phyloP scores from a whole-genome alignment of 441 rosid species.

The Arabidopsis hybrid region DNA sequence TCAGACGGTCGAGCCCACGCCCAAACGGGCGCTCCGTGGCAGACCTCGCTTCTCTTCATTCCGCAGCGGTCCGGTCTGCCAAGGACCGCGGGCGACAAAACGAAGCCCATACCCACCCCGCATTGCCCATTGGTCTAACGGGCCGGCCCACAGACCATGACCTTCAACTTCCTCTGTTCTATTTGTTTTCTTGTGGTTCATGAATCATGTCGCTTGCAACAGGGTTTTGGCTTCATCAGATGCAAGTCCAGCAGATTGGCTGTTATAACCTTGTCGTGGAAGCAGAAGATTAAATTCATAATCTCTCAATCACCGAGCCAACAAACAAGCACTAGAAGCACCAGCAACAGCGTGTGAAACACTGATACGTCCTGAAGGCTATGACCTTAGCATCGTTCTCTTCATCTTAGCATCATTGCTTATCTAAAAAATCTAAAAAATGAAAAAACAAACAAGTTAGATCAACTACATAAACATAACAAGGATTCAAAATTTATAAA shows the following conservation, averaged over 20 bases:
- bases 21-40: no score
- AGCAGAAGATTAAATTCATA: slow-evolving; percentile 50
- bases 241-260: slow-evolving; percentile 93
- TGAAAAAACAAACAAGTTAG: not conserved
- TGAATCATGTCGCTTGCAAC: no score
- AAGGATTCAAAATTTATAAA: not conserved
- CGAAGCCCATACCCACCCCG: no score
- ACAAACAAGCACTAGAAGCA: slow-evolving; percentile 71
- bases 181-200: no score
- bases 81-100: no score
- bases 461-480: slow-evolving; percentile 19
- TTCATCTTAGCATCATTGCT: slow-evolving; percentile 92
- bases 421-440: slow-evolving; percentile 73
- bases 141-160: no score
- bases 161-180: no score
- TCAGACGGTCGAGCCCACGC: no score
- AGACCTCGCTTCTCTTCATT: no score
- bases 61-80: no score
- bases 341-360: slow-evolving; percentile 75
- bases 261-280: slow-evolving; percentile 76
- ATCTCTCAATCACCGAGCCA: slow-evolving; percentile 11
- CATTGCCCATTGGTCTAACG: no score
- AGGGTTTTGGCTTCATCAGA: slow-evolving; percentile 44
- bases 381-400: slow-evolving; percentile 83
- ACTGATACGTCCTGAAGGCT: slow-evolving; percentile 82